Percentiles rank a stretch among this genome's conserved stretches.
Evolutionary conservation across 2,329 filamentous ascomycete genomes (phyloP).

Genomic region (Pseudohalonectria lignicola): DNA sequence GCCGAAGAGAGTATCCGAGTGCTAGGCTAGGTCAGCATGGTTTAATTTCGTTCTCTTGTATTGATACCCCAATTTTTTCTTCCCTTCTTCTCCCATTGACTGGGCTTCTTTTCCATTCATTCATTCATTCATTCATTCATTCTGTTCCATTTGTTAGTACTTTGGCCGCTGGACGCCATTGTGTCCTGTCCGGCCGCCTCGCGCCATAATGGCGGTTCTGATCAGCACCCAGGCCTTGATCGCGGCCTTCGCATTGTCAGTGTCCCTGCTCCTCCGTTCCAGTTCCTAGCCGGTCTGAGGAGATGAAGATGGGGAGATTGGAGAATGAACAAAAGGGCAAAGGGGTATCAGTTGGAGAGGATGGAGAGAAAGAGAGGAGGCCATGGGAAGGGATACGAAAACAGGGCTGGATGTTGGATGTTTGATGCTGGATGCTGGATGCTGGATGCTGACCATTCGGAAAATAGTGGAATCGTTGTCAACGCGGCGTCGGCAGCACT

Average conservation of each 20-base stretch:
- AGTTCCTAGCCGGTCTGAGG: background rate
- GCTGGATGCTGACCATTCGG: too few species aligned
- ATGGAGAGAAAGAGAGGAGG: background rate
- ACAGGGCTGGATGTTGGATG: background rate
- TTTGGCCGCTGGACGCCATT: conserved; percentile 17
- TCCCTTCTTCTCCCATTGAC: conserved; percentile 32
- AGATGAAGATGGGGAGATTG: background rate
- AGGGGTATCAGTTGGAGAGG: too few species aligned
- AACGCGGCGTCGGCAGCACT: conserved; percentile 36
- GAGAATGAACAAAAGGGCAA: too few species aligned
- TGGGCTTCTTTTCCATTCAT: conserved; percentile 22
- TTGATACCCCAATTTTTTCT: conserved; percentile 18
- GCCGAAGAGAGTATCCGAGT: conserved; percentile 6
- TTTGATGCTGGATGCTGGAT: too few species aligned
- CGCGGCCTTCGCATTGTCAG: conserved; percentile 45
- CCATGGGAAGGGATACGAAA: background rate
- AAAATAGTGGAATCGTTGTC: conserved; percentile 41
- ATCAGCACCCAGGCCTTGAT: conserved; percentile 35
- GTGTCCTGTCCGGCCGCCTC: too few species aligned
- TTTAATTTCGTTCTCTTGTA: too few species aligned
- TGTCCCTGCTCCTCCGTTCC: conserved; percentile 7
- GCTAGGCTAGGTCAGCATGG: too few species aligned
- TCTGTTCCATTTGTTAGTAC: conserved; percentile 10
- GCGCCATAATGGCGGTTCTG: conserved; percentile 30
- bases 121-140: conserved; percentile 16